Evolutionary conservation across 192 early-diverging fungal species (phyloP).

Genomic region (Coemansia sp.): DNA sequence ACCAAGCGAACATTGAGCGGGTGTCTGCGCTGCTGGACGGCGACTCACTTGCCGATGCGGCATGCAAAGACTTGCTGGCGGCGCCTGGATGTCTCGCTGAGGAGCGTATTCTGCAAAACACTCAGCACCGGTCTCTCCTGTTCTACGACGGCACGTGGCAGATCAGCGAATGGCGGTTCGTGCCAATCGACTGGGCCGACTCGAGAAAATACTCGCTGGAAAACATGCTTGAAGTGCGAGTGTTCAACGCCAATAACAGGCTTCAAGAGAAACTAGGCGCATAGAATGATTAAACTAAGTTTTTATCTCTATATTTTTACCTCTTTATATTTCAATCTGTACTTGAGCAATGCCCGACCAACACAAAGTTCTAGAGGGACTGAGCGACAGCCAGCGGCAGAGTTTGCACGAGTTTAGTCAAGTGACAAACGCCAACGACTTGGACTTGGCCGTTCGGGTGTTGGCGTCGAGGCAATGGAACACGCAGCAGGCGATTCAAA

Average conservation of each 20-base stretch:
- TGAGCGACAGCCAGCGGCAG: constrained; percentile 28
- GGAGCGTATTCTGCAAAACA: constrained; percentile 20
- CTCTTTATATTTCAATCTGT: too few species aligned
- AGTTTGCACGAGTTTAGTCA: constrained; percentile 33
- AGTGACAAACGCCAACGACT: constrained; percentile 23
- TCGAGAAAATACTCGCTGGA: constrained; percentile 69
- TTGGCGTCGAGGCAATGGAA: constrained; percentile 34
- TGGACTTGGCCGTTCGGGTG: constrained; percentile 23
- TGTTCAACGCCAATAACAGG: constrained; percentile 57
- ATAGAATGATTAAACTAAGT: neutral
- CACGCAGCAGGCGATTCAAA: constrained; percentile 27
- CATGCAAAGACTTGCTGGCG: constrained; percentile 6
- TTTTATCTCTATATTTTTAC: too few species aligned
- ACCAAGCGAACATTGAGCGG: constrained; percentile 14
- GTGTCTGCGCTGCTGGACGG: neutral
- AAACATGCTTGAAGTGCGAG: constrained; percentile 61
- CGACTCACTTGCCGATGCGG: neutral
- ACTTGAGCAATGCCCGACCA: too few species aligned
- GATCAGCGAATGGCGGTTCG: constrained; percentile 40
- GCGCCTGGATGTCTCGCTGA: constrained; percentile 23
- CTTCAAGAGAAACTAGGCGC: constrained; percentile 20
- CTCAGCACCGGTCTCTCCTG: constrained; percentile 25
- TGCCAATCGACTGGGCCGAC: constrained; percentile 52
- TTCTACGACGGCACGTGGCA: constrained; percentile 36
- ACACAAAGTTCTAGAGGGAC: constrained; percentile 15